Evolutionary conservation across 2,329 filamentous ascomycete genomes (phyloP).

Genomic region (Venturia asperata): DNA sequence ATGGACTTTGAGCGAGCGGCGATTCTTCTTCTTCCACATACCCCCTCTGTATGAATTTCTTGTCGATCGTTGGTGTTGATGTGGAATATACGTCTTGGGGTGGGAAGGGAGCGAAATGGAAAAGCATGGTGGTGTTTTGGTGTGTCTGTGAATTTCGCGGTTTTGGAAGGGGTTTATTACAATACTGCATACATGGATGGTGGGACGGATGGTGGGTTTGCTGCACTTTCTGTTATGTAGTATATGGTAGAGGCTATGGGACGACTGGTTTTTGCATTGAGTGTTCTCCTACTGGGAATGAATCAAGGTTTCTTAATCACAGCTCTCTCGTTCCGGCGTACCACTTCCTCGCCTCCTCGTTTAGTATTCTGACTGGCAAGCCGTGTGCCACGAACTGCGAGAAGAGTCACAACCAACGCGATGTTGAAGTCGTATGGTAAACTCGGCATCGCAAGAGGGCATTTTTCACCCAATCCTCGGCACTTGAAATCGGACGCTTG

Average conservation of each 20-base stretch:
- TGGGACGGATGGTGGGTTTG: background rate
- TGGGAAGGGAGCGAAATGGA: slow-evolving; percentile 1
- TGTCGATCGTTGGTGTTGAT: background rate
- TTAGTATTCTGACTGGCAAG: too few relatives aligned
- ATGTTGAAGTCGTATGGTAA: too few relatives aligned
- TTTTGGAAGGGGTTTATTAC: background rate
- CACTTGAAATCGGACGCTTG: too few relatives aligned
- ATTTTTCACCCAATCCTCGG: too few relatives aligned
- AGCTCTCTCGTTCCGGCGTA: too few relatives aligned
- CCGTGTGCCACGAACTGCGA: too few relatives aligned
- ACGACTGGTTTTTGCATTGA: background rate
- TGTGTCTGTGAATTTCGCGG: background rate
- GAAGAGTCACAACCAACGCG: too few relatives aligned
- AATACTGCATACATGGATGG: slow-evolving; percentile 2
- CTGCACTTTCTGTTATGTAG: background rate
- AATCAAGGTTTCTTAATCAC: background rate
- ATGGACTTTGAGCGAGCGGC: slow-evolving; percentile 9
- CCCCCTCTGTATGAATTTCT: background rate
- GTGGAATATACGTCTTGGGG: background rate
- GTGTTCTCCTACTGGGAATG: background rate
- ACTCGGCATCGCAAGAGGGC: too few relatives aligned
- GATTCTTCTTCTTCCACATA: slow-evolving; percentile 4
- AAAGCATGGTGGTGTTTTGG: slow-evolving; percentile 11
- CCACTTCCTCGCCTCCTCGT: too few relatives aligned
- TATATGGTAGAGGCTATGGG: slow-evolving; percentile 9